Percentiles rank a stretch among this genome's conserved stretches.
Evolutionary conservation across 1,284 basidiomycete genomes (phyloP).

Genomic region (Moesziomyces globuligerus): DNA sequence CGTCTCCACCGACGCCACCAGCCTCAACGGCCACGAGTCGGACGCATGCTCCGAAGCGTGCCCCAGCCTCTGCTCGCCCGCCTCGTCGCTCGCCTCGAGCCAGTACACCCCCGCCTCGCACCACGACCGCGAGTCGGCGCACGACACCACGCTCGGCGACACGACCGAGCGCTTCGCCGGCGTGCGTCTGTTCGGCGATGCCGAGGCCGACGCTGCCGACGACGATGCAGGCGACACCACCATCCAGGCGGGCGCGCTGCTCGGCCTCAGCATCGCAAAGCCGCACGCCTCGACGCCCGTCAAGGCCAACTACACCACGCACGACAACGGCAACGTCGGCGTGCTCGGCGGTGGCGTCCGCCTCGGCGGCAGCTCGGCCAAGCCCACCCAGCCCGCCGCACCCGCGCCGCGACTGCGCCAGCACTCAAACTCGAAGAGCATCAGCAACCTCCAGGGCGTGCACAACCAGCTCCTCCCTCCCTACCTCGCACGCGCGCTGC

Average conservation of each 20-base stretch:
- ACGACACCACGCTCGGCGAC: constrained; percentile 34
- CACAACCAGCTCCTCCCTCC: constrained; percentile 25
- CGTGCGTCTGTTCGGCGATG: constrained; percentile 23
- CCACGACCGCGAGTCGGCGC: constrained; percentile 11
- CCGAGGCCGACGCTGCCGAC: constrained; percentile 19
- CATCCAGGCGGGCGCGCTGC: constrained; percentile 23
- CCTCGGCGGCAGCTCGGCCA: constrained; percentile 30
- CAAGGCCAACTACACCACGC: constrained; percentile 54
- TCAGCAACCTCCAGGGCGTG: constrained; percentile 32
- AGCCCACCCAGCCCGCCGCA: not conserved
- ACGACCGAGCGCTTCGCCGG: constrained; percentile 35
- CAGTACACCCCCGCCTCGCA: constrained; percentile 20
- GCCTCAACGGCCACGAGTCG: constrained; percentile 8
- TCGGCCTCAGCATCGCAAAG: constrained; percentile 21
- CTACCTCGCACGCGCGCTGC: constrained; percentile 12
- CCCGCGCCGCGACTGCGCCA: constrained; percentile 25
- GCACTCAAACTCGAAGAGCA: constrained; percentile 35
- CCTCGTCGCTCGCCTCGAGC: constrained; percentile 14
- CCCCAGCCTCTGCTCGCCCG: constrained; percentile 41
- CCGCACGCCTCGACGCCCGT: constrained; percentile 13
- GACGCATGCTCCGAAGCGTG: constrained; percentile 28
- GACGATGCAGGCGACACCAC: constrained; percentile 40
- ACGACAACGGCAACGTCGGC: constrained; percentile 62
- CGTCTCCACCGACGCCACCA: constrained; percentile 40
- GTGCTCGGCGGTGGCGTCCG: constrained; percentile 59